Evolutionary conservation across 2,329 filamentous ascomycete species (phyloP), one percentile per base, ranked within the genome.

Genomic region (Aureobasidium vineae): DNA sequence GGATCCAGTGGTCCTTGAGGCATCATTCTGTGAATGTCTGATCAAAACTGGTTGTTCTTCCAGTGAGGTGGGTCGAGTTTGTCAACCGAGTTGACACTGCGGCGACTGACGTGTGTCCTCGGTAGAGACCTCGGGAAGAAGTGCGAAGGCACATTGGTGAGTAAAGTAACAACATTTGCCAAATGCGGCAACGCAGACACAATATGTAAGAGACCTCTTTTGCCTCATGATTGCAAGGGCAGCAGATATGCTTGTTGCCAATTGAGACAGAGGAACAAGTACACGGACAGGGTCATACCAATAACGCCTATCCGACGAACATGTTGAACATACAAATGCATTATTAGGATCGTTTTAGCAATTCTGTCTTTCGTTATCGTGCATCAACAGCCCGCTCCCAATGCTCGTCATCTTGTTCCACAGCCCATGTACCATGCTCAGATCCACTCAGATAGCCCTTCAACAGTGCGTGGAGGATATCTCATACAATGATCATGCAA

Each of bases 341-440:
- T 57, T 57, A 16, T 41, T 57, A 41, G 53, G 36, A 57, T 57
- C 33, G 23, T 41, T 19, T 11, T 26, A 57, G 53, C 53, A 40
- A 57, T 28, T 41, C 41, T 26, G 21, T 40, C 23, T 11, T 57
- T 26, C 21, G 15, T n/a, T 41, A 57, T 6, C 53, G 5, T 11
- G 41, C 21, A 57, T 19, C 4, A 21, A 47, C 56, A 59, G 56
- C 56, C 40, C 26, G 56, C 56, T 43, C 26, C 28, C 40, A 33
- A 33, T 47, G 52, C 3, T 38, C 33, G n/a, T 33, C 21, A 23
- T 54, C 21, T 43, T n/a, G 33, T 10, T 36, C 33, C 10, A 36
- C 33, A 36, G 13, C 10, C 33, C 33, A 36, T 36, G 13, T 36
- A 36, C 33, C 33, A 36, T 36, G 33, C 19, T 21, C 41, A n/a